Percentiles rank a stretch among this genome's conserved stretches.
Evolutionary conservation across 1,284 basidiomycete species (phyloP).

Genomic region (Apiotrichum gracile): DNA sequence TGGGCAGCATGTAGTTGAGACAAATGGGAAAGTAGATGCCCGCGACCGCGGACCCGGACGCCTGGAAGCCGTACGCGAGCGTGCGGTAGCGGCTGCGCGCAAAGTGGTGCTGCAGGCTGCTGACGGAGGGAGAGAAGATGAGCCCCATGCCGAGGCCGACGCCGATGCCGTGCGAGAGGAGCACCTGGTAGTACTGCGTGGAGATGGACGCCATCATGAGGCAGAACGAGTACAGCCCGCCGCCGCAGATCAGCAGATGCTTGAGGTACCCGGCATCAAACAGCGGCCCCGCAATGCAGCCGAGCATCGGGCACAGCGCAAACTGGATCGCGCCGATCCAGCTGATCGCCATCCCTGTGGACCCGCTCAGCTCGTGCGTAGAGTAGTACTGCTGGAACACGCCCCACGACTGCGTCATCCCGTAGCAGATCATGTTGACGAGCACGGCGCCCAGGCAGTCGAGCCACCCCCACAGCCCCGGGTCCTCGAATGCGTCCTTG

Average conservation of each 20-base stretch:
- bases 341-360: conserved; percentile 41
- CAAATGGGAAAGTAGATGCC: conserved; percentile 54
- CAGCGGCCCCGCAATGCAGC: conserved; percentile 54
- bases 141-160: conserved; percentile 44
- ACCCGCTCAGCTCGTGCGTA: conserved; percentile 9
- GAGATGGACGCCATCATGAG: conserved; percentile 58
- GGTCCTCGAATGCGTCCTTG: conserved; percentile 1
- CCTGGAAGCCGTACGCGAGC: conserved; percentile 36
- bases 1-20: conserved; percentile 49
- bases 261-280: conserved; percentile 59
- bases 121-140: conserved; percentile 51
- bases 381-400: conserved; percentile 35
- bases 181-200: conserved; percentile 54
- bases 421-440: conserved; percentile 31
- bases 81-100: conserved; percentile 33
- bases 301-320: conserved; percentile 50
- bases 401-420: conserved; percentile 21
- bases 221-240: conserved; percentile 51
- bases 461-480: conserved; percentile 1
- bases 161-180: conserved; percentile 26
- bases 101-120: conserved; percentile 55
- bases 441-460: conserved; percentile 12
- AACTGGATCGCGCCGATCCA: conserved; percentile 69
- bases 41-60: conserved; percentile 27
- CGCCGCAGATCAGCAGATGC: conserved; percentile 50